Evolutionary conservation across 441 rosid species (phyloP).

Genomic region (Kokia cookei): DNA sequence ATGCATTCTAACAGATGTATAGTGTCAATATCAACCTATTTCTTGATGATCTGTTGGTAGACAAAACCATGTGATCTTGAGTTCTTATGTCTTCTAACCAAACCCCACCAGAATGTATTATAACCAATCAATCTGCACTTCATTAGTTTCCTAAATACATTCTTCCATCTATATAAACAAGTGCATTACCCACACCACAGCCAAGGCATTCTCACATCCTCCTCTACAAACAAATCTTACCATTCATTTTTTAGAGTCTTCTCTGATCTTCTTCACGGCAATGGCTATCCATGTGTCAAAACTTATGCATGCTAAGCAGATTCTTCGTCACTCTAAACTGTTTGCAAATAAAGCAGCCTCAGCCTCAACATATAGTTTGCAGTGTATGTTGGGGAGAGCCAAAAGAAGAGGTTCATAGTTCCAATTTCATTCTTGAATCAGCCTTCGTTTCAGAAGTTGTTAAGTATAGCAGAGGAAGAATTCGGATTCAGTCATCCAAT

Average conservation of each 20-base stretch:
- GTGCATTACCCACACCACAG: background rate
- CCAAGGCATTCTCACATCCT: background rate
- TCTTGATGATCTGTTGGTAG: constrained; percentile 1
- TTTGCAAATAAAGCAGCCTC: too few relatives aligned
- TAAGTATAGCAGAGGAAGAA: constrained; percentile 36
- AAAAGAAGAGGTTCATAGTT: constrained; percentile 9
- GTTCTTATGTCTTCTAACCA: background rate
- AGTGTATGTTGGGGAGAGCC: constrained; percentile 34
- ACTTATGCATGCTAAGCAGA: too few relatives aligned
- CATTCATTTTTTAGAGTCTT: too few relatives aligned
- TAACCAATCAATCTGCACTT: background rate
- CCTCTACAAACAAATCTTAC: background rate
- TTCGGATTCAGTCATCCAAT: constrained; percentile 47
- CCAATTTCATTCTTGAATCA: constrained; percentile 17
- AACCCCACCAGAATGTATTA: background rate
- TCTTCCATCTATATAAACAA: constrained; percentile 3
- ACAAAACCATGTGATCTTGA: constrained; percentile 15
- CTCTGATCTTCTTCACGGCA: too few relatives aligned
- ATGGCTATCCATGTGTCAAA: too few relatives aligned
- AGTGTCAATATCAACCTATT: background rate
- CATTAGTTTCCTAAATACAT: background rate
- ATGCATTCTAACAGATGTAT: background rate
- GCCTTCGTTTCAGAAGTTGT: constrained; percentile 27
- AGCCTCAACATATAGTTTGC: constrained; percentile 13
- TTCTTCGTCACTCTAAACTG: too few relatives aligned